Conservation (phyloP, 306 rosid genomes). For the Betula pendula region DNA sequence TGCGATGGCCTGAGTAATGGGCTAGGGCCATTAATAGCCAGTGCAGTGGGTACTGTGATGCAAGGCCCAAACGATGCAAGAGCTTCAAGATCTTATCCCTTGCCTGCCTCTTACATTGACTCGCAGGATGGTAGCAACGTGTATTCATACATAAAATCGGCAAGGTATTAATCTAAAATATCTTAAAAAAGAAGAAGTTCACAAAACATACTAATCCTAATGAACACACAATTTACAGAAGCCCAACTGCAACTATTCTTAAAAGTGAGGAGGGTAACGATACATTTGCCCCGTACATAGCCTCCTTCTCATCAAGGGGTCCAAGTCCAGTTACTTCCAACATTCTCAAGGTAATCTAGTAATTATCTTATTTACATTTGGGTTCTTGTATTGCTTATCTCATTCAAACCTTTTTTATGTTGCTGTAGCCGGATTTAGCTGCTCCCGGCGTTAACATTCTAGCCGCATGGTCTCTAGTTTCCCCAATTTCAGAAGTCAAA, state of each 20-base stretch:
- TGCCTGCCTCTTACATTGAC: conserved; percentile 30
- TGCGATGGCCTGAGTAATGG: conserved; percentile 7
- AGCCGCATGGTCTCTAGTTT: conserved; percentile 33
- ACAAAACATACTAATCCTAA: background rate
- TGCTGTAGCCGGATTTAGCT: background rate
- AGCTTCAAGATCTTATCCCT: background rate
- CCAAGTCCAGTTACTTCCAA: conserved; percentile 28
- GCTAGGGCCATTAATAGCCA: background rate
- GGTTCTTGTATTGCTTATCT: too few species aligned
- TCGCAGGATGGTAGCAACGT: background rate
- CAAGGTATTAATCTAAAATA: conserved; percentile 23
- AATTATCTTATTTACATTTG: too few species aligned
- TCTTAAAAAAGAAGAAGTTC: background rate
- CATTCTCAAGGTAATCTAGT: conserved; percentile 49
- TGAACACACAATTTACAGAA: background rate
- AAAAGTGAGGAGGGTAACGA: conserved; percentile 21
- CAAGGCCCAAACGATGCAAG: background rate
- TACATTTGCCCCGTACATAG: conserved; percentile 33
- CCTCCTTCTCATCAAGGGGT: conserved; percentile 43
- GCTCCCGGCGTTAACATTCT: conserved; percentile 35
- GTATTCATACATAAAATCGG: conserved; percentile 9
- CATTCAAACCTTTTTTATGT: too few species aligned
- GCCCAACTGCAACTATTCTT: conserved; percentile 36
- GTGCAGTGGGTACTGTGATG: conserved; percentile 25
- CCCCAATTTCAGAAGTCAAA: background rate